phyloP scores from a whole-genome alignment of 176 grass and related monocot genomes.

The Secale cereale region DNA sequence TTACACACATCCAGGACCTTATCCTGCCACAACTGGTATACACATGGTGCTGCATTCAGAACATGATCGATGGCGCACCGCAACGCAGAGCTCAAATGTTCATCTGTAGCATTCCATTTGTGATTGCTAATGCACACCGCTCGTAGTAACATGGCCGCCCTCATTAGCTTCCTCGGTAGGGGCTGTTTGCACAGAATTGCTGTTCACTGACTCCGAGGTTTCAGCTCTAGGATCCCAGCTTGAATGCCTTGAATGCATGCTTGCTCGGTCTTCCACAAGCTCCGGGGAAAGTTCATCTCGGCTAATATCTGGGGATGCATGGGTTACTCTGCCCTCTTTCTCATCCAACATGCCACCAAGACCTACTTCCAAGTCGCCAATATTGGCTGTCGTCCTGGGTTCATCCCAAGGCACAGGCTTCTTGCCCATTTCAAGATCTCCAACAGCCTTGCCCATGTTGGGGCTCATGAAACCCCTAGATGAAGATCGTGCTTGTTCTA shows the following conservation, averaged over 20 bases:
- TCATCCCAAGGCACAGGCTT: conserved; percentile 85
- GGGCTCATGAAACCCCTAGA: conserved; percentile 75
- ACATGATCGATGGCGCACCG: not conserved
- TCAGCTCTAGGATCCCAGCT: conserved; percentile 43
- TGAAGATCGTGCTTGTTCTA: conserved; percentile 41
- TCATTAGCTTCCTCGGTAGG: not conserved
- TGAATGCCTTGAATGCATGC: conserved; percentile 44
- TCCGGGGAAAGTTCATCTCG: conserved; percentile 47
- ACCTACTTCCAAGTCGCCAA: conserved; percentile 58
- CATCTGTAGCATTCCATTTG: not conserved
- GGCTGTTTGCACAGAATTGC: not conserved
- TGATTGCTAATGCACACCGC: not conserved
- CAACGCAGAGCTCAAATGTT: not conserved
- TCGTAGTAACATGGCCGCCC: not conserved
- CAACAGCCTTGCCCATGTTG: conserved; percentile 66
- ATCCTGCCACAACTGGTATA: conserved; percentile 13
- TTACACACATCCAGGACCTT: conserved; percentile 37
- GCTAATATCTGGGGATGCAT: conserved; percentile 61
- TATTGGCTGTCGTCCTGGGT: conserved; percentile 53
- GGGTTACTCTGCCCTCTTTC: conserved; percentile 53
- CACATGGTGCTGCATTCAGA: conserved; percentile 11
- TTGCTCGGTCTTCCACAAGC: conserved; percentile 26
- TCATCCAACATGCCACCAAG: conserved; percentile 55
- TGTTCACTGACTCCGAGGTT: conserved; percentile 12
- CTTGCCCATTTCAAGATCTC: conserved; percentile 75